phyloP scores from a whole-genome alignment of 345 rosid genomes.

The Gossypium thurberi region DNA sequence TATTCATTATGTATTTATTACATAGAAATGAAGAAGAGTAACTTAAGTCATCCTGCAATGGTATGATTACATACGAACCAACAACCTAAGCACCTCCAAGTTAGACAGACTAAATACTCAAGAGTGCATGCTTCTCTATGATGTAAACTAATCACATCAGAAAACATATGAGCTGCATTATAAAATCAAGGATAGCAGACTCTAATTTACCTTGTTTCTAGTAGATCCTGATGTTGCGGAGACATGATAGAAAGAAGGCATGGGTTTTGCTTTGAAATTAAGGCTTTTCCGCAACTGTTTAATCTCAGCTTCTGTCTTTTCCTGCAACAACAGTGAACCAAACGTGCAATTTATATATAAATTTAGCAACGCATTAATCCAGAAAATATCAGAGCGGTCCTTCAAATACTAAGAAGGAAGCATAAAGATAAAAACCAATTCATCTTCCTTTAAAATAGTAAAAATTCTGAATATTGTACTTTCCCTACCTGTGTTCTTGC shows the following conservation, averaged over 20 bases:
- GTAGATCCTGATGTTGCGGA: conserved; percentile 23
- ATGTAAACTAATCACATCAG: conserved; percentile 2
- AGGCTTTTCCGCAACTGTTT: conserved; percentile 65
- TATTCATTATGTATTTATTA: too few relatives aligned
- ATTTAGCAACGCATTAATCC: not conserved
- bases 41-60: not conserved
- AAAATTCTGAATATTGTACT: not conserved
- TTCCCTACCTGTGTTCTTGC: conserved; percentile 58
- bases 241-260: conserved; percentile 75
- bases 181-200: conserved; percentile 4
- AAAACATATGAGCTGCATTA: not conserved
- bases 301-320: conserved; percentile 56
- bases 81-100: not conserved
- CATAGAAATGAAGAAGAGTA: not conserved
- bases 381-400: not conserved
- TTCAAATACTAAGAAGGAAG: not conserved
- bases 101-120: not conserved
- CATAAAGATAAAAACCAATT: not conserved
- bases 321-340: conserved; percentile 35
- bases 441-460: not conserved
- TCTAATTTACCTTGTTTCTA: conserved; percentile 46
- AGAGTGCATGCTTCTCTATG: not conserved
- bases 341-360: not conserved
- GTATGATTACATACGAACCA: not conserved
- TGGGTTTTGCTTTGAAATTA: conserved; percentile 78